Conservation (phyloP, 148 eudicot species). For the Vaccinium corymbosum region DNA sequence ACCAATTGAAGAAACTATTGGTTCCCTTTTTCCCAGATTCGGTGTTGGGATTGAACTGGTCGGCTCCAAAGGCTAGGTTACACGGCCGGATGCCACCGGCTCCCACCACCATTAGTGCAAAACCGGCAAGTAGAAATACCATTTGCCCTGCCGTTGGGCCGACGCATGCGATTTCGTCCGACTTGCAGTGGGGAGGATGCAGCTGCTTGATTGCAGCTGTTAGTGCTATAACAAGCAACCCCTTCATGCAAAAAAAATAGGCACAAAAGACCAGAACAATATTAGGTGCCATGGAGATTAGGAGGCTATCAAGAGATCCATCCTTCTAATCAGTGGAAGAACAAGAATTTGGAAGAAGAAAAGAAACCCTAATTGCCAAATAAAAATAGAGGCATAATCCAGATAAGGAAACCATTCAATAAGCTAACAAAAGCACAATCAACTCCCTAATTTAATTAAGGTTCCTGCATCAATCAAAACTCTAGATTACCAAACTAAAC, state of each 20-base stretch:
- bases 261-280: neutral
- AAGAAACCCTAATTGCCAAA: neutral
- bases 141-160: constrained; percentile 55
- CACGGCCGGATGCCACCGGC: constrained; percentile 81
- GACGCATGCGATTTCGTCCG: constrained; percentile 33
- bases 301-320: neutral
- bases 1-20: constrained; percentile 93
- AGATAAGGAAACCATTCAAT: neutral
- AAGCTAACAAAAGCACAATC: neutral
- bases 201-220: constrained; percentile 58
- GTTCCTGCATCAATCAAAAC: neutral
- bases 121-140: constrained; percentile 49
- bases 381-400: neutral
- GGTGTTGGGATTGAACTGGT: constrained; percentile 77
- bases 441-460: neutral
- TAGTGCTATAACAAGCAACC: constrained; percentile 54
- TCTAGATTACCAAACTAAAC: neutral
- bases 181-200: constrained; percentile 66
- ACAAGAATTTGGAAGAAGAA: neutral
- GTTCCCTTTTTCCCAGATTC: constrained; percentile 79
- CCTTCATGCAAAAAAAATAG: constrained; percentile 33
- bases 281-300: neutral
- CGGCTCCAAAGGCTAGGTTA: constrained; percentile 91
- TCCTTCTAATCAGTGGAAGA: neutral
- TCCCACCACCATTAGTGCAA: constrained; percentile 60